Base-by-base conservation (phyloP, 495 filamentous ascomycete species). In the Lophiostoma macrostomum region DNA sequence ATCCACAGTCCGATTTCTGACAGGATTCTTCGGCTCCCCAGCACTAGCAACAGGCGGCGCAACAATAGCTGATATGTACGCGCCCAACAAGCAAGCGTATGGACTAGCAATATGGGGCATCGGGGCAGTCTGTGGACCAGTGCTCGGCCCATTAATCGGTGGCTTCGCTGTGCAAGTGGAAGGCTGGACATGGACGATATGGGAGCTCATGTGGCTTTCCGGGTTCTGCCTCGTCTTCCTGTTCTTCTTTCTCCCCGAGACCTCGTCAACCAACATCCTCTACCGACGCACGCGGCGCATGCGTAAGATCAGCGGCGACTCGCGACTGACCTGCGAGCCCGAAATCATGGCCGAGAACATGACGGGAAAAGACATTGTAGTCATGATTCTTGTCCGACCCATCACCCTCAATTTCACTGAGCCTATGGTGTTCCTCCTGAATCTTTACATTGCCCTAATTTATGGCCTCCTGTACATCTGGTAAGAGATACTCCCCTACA, bases 401-500 rank as follows among this genome's bases (percentile, higher is more conserved):
- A 66, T 72, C 25, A 69, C 62, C 0, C 62, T 75, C 22, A 71
- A 70, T 42, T 69, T 71, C 56, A 53, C 50, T 1, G 77, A 80
- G 44, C 79, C 76, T 1, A 73, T 77, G 32, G 72, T 80, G 18
- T 64, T 80, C 51, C 42, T 77, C 5, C 59, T 78, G 2, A 79
- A 80, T 53, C 67, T 80, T 16, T 80, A 80, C 60, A 76, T 74
- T 36, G 64, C 75, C 5, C 69, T 81, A 0, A 69, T 76, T 29
- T 80, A 82, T 40, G 76, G 73, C 3, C 71, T 81, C 23, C 66
- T 78, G 7, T 82, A 80, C 58, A 71, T 76, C 58, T 82, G 72
- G 70, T n/a, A n/a, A n/a, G n/a, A n/a, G n/a, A n/a, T n/a, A n/a
- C n/a, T n/a, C n/a, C n/a, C n/a, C n/a, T n/a, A n/a, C n/a, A n/a